Percentiles rank a stretch among this genome's conserved stretches.
Evolutionary conservation across 129 eudicot species (phyloP).

Genomic region (Tanacetum coccineum): DNA sequence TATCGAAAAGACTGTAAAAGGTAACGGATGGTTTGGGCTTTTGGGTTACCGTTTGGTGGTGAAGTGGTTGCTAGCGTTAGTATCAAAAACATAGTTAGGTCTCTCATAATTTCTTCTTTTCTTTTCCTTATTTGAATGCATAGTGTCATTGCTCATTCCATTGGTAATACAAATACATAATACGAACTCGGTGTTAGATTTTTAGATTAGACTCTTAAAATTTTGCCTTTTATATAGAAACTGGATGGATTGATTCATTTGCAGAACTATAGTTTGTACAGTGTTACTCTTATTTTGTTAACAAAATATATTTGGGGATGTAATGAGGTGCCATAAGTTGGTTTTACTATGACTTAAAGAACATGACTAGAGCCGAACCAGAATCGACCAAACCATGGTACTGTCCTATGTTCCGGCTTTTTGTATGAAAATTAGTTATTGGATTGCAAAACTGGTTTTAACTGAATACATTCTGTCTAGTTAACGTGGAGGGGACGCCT

Average conservation of each 20-base stretch:
- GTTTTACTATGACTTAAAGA: neutral
- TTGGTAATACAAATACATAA: constrained; percentile 16
- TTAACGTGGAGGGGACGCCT: too few relatives aligned
- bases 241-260: constrained; percentile 16
- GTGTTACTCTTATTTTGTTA: neutral
- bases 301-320: too few relatives aligned
- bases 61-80: constrained; percentile 17
- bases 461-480: too few relatives aligned
- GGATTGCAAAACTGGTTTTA: too few relatives aligned
- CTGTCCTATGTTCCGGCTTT: neutral
- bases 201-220: neutral
- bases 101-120: constrained; percentile 4
- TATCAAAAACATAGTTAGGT: constrained; percentile 29
- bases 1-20: neutral
- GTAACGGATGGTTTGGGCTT: too few relatives aligned
- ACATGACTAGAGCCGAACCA: neutral
- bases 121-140: constrained; percentile 1
- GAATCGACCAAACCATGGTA: neutral
- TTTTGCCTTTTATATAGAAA: constrained; percentile 19
- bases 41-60: too few relatives aligned
- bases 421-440: too few relatives aligned
- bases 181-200: neutral
- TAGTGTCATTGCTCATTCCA: constrained; percentile 18
- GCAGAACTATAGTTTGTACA: neutral
- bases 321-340: neutral